Evolutionary conservation across 371 early-diverging fungal species (phyloP), one percentile per base, ranked within the genome.

Genomic region (Furculomyces boomerangus): DNA sequence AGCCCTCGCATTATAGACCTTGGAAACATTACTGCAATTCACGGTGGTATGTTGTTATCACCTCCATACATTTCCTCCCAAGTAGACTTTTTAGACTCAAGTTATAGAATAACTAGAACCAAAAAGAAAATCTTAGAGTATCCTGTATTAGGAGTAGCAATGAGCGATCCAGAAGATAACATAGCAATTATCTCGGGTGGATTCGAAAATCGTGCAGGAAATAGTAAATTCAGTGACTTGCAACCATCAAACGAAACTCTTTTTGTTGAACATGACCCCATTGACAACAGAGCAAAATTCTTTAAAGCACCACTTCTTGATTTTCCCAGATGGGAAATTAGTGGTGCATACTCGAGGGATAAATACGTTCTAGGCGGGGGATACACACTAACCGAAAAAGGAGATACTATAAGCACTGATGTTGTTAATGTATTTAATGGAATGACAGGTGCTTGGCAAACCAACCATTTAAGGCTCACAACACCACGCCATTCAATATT

Each of bases 211-310:
- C 52, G 54, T 62, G 43, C 45, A n/a, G 68, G 63, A 2, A 67
- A 64, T 32, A 57, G 65, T 26, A 51, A 66, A n/a, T 63, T 67
- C 51, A 68, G 60, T 31, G 64, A 67, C 43, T 67, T 67, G 26
- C 48, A 63, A 55, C 45, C 60, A 14, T 64, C 68, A 30, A 60
- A 65, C 39, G 57, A 67, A 40, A 66, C 67, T n/a, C 40, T 55
- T 3, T 30, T 67, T 14, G 59, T 67, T 28, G 44, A 31, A 14
- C 5, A 22, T 16, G 39, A 47, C 49, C 44, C 48, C 5, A 3
- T 39, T 1, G 16, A 28, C 2, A n/a, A 49, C 2, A 27, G 50
- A 1, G 55, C 40, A 5, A 54, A 50, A 22, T 29, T 55, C 2
- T 18, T 27, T 13, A 30, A 29, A 28, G 60, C 54, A 2, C 55